Percentiles rank a stretch among this genome's conserved stretches.
Evolutionary conservation across 2,329 filamentous ascomycete genomes (phyloP).

Genomic region (Chaetomium sp.): DNA sequence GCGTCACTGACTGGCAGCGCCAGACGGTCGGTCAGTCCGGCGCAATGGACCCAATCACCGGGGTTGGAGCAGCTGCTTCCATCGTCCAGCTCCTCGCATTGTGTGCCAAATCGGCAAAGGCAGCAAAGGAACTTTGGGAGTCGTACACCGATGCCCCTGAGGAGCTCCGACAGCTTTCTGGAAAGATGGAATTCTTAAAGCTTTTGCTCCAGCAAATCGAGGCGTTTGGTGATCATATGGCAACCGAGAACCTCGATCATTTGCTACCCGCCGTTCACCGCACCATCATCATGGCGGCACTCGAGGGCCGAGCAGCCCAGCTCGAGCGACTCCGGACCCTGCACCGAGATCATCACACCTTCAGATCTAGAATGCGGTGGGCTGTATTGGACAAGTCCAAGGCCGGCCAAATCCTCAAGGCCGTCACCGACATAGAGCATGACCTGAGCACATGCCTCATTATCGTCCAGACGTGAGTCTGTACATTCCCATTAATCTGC

Average conservation of each 20-base stretch:
- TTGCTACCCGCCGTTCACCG: conserved; percentile 6
- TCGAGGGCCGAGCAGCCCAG: background rate
- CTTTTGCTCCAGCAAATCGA: conserved; percentile 8
- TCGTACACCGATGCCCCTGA: conserved; percentile 5
- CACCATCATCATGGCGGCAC: background rate
- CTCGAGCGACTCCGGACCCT: background rate
- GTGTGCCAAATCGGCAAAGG: background rate
- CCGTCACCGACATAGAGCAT: background rate
- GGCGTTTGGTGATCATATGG: background rate
- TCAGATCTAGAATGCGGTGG: background rate
- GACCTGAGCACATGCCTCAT: background rate
- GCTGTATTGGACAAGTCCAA: conserved; percentile 1
- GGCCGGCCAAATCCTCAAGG: background rate
- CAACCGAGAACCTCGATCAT: background rate
- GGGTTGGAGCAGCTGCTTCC: conserved; percentile 9
- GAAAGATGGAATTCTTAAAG: background rate
- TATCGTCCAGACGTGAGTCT: conserved; percentile 3
- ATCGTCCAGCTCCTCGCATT: conserved; percentile 6
- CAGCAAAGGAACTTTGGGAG: conserved; percentile 15
- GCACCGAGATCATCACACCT: background rate
- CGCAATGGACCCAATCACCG: conserved; percentile 4
- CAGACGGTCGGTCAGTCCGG: no score
- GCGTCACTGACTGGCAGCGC: no score
- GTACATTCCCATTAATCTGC: background rate
- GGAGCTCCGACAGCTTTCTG: conserved; percentile 7